Evolutionary conservation across 495 filamentous ascomycete species (phyloP), one percentile per base, ranked within the genome.

Genomic region (Xylaria sp.): DNA sequence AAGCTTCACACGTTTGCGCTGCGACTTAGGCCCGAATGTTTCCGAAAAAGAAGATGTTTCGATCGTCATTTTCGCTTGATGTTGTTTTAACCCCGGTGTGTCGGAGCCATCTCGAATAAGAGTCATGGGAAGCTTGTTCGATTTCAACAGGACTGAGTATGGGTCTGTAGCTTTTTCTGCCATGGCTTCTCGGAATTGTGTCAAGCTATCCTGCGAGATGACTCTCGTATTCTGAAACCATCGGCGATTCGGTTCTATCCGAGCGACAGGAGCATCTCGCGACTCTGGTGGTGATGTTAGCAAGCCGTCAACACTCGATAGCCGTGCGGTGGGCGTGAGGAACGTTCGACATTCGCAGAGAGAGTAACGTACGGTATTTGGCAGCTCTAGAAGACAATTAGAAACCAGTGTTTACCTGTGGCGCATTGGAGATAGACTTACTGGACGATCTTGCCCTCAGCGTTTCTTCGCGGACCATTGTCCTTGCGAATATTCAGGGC

Each of bases 171-270:
- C 90, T 81, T 93, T 91, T 81, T 94, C 94, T 12, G 93, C 93
- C 79, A 98, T 94, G 17, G 96, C 97, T 70, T 97, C 93, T 58
- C 97, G 90, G 82, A 99, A 99, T 84, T 87, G 71, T 96, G 84
- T 29, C 48, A 80, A 66, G 43, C 80, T 82, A 62, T 92, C 89
- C 72, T 92, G 90, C 15, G 84, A 83, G 75, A 90, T 89, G 63
- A 90, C 88, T 76, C 88, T 74, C 19, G 86, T 87, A 71, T 89
- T 90, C 73, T 78, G 84, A 75, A 88, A 88, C 87, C 87, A 88
- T 83, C 94, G 94, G 72, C 96, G 87, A 82, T 98, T 95, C 50
- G 96, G 96, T 79, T 99, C 96, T 73, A 98, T 91, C 52, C 94
- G 87, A 72, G 94, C 96, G 70, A 85, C 86, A n/a, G 96, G 95